Evolutionary conservation across 1,284 basidiomycete genomes (phyloP), one percentile per base, ranked within the genome.

Genomic region (Somion occarium): DNA sequence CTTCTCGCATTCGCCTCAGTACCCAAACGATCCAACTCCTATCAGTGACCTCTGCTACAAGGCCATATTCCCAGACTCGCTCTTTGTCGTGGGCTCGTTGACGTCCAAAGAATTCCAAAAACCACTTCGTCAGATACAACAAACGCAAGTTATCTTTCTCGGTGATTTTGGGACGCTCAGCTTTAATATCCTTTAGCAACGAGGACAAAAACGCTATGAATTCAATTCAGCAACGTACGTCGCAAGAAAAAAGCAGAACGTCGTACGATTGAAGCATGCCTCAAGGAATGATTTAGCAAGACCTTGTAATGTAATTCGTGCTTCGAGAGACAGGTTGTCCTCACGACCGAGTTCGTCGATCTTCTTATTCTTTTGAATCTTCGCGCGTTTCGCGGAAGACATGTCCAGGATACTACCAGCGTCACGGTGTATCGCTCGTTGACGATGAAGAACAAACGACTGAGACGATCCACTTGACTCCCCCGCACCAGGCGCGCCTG

Each of bases 171-270:
- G 85, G 78, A 22, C 93, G 78, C 66, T 98, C 94, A 57, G 91
- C 90, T 54, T 87, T 83, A 65, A 98, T 96, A 62, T 98, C 94
- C 66, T 89, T 93, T 50, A 97, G 70, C n/a, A 97, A 72, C 1
- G 83, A 84, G 2, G 80, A 73, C 50, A 97, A 79, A 69, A 97
- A 93, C 23, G 83, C 93, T 96, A 46, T 20, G 38, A 19, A 44
- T 50, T 43, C 25, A 34, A 48, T 30, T 30, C 24, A 37, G 42
- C 46, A 30, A 12, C 30, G 15, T 34, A 7, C 7, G 15, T 34
- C 15, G 30, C 30, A 34, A 34, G 30, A 41, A 12, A 48, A 43
- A 9, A 15, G 23, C 24, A 54, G 20, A 38, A 22, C 18, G 38
- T 2, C 89, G 62, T 61, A 94, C 93, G 76, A 70, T 96, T 95